Conservation (phyloP, 176 grass and related monocot genomes). For the Triticum timopheevii region DNA sequence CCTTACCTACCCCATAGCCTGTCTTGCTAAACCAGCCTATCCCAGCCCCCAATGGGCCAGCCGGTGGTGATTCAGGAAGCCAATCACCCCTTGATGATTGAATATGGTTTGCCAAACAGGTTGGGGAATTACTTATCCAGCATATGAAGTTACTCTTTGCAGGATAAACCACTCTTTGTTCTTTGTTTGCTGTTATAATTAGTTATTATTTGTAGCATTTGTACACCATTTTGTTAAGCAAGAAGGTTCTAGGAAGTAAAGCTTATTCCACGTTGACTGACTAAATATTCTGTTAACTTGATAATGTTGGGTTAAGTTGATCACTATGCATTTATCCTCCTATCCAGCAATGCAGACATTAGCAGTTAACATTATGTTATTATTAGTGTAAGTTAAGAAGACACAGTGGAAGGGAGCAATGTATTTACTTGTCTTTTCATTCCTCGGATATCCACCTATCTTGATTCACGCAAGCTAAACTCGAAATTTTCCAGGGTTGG, state of each 20-base stretch:
- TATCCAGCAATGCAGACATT: neutral
- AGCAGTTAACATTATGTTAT: neutral
- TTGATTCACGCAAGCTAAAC: conserved; percentile 17
- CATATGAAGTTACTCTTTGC: neutral
- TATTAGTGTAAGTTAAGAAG: neutral
- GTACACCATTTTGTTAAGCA: conserved; percentile 4
- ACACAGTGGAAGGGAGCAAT: neutral
- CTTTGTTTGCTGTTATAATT: neutral
- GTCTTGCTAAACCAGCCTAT: neutral
- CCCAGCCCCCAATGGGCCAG: neutral
- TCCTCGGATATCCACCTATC: neutral
- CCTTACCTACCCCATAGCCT: neutral
- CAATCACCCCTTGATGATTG: neutral
- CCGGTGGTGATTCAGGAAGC: neutral
- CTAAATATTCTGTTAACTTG: conserved; percentile 10
- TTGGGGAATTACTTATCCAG: neutral
- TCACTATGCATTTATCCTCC: neutral
- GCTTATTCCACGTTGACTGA: neutral
- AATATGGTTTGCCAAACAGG: neutral
- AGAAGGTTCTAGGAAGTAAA: neutral
- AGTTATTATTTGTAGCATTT: neutral
- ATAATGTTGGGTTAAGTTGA: neutral
- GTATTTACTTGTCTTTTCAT: neutral
- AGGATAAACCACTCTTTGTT: neutral
- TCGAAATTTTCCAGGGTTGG: conserved; percentile 41